Base-by-base conservation (phyloP, 2,329 filamentous ascomycete species). In the Botrytis deweyae region DNA sequence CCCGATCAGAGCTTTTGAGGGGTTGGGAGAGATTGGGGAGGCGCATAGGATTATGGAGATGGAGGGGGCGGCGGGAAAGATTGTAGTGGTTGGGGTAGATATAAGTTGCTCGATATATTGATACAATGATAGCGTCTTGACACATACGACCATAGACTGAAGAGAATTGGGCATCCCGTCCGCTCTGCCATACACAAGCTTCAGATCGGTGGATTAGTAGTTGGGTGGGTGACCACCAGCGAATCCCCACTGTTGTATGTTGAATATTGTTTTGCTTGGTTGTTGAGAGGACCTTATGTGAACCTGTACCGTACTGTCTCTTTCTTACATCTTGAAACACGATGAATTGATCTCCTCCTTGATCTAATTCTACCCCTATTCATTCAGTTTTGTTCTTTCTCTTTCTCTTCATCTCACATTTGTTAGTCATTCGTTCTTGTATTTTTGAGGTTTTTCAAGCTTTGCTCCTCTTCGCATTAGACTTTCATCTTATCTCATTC, bases 141-240 rank as follows among this genome's bases (percentile, higher is more conserved):
- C n/a, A n/a, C 49, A 55, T 29, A 55, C 52, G 52, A 55, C 52
- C 52, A 55, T 55, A 55, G n/a, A 55, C 52, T 55, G 52, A 55
- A 55, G 52, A 55, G n/a, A 55, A 55, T 55, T 55, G 52, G 52
- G 52, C 52, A 55, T 55, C 52, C 52, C 52, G 52, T 55, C 52
- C 52, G 52, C 52, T 55, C 52, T 55, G 52, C 52, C 52, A 55
- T 55, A 29, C 52, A 55, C 52, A 55, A 55, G 52, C 52, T 55
- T 55, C 52, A 55, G 52, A 55, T 55, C 52, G n/a, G 52, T 55
- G 52, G 52, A 55, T 55, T 55, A 55, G 52, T 55, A 55, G 52
- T 55, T 55, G 52, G 49, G 49, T 55, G 49, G 49, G 49, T 55
- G 49, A 55, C 52, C 49, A 55, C 49, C 49, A 46, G 44, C 44